Evolutionary conservation across 2,329 filamentous ascomycete genomes (phyloP).

Genomic region (Fusarium sp.): DNA sequence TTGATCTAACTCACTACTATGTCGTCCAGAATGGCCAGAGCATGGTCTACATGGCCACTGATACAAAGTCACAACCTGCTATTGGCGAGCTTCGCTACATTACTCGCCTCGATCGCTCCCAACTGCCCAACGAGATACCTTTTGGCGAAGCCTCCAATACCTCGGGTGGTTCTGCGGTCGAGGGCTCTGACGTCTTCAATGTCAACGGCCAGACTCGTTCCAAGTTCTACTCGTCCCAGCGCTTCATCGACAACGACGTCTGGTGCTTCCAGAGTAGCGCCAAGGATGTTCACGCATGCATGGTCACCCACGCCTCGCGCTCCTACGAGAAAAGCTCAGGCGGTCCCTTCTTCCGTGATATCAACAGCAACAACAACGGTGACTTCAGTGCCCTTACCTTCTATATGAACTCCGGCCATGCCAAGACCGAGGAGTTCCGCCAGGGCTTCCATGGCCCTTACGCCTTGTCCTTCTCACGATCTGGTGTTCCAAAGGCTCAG

Average conservation of each 20-base stretch:
- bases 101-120: conserved; percentile 64
- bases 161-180: conserved; percentile 60
- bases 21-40: conserved; percentile 69
- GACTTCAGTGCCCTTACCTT: conserved; percentile 68
- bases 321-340: conserved; percentile 70
- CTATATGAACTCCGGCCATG: conserved; percentile 76
- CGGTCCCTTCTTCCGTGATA: conserved; percentile 74
- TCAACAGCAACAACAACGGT: conserved; percentile 72
- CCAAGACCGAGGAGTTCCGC: conserved; percentile 69
- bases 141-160: conserved; percentile 67
- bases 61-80: conserved; percentile 66
- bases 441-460: conserved; percentile 75
- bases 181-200: conserved; percentile 68
- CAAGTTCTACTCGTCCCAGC: conserved; percentile 76
- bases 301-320: conserved; percentile 59
- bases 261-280: conserved; percentile 67
- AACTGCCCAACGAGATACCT: conserved; percentile 63
- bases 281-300: conserved; percentile 66
- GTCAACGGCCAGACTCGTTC: conserved; percentile 71
- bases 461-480: conserved; percentile 68
- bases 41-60: conserved; percentile 69
- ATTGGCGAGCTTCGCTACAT: conserved; percentile 73
- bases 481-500: conserved; percentile 61
- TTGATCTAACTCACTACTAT: conserved; percentile 69
- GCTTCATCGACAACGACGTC: conserved; percentile 75